Base-by-base conservation (phyloP, 2,329 filamentous ascomycete genomes). In the Hawksworthiomyces lignivorus region DNA sequence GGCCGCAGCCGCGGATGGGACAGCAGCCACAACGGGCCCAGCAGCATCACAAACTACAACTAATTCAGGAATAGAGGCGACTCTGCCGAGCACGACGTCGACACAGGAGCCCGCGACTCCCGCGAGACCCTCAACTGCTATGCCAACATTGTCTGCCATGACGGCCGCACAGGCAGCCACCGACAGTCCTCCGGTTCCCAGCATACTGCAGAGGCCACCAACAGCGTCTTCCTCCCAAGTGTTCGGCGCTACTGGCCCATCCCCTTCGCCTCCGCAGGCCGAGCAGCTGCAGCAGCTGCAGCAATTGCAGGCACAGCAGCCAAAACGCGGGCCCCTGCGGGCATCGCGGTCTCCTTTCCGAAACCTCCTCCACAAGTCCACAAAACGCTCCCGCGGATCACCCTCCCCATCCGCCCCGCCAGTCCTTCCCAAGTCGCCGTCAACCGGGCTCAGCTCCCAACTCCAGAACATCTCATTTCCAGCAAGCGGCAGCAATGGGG, bases 301-400 rank as follows among this genome's bases (percentile, higher is more conserved):
- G 26, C 38, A 34, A 47, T 4, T n/a, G 24, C 35, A 31, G 20
- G 30, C 47, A 12, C 44, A 44, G 19, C 51, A 46, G 15, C 51
- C 52, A 9, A 38, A 39, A 38, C 26, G 35, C 17, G 35, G 36
- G 20, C 29, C 39, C 8, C 29, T 36, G 22, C 47, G 39, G 14
- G 8, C 33, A 4, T 46, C 48, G 2, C 48, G 44, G 2, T 52
- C 51, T 0, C 56, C 56, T 10, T 60, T 60, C 38, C 48, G 57
- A 4, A 54, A 50, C 21, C 54, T 61, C 24, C 41, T 53, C 9
- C 54, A 55, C n/a, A 51, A 54, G 6, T 53, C 53, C 6, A 51
- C 52, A 10, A 60, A 62, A 47, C 50, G 55, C 17, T 53, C 51
- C 28, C 54, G 56, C 34, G 54, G 53, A 29, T 56, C 53, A 15